Base-by-base conservation (phyloP, 2,329 filamentous ascomycete genomes). In the Colletotrichum sp. region DNA sequence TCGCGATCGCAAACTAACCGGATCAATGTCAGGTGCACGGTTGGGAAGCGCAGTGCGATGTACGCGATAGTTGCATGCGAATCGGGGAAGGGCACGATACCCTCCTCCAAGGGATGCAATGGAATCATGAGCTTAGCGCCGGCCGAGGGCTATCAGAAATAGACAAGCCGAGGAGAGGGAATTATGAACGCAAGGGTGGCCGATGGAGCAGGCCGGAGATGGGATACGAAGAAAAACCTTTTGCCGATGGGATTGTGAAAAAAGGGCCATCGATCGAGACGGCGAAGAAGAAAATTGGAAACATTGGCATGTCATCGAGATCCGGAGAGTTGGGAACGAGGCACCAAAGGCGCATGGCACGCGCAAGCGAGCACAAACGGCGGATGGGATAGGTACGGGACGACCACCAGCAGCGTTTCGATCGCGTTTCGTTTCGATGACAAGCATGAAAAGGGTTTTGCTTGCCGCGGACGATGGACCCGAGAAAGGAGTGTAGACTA, bases 351-450 rank as follows among this genome's bases (percentile, higher is more conserved):
- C 55, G 12, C 59, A 69, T 69, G 25, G 52, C 52, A 55, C 32
- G 39, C 49, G 44, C 44, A 52, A 52, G 44, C 44, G 44, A 52
- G 44, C 44, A 52, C 44, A 27, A 52, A 39, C 39, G 64, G 44
- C 30, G 16, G 13, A 49, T 19, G 29, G 30, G 5, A 65, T 16
- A 29, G n/a, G 32, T 36, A 64, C 29, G 30, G 63, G 22, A 66
- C n/a, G 1, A 19, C 22, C n/a, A 22, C n/a, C 16, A 15, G 27
- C 62, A 36, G 57, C 73, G 70, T 65, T 69, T 76, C 73, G 73
- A 76, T 76, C 64, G 70, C 30, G 70, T 68, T 65, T 76, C 70
- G 34, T 64, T 73, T 73, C 73, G 59, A 73, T 61, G 64, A 65
- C 49, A 36, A 27, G 19, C 55, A 32, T 69, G 36, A 29, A 13